Evolutionary conservation across 73 alveolate genomes (phyloP), one percentile per base, ranked within the genome.

Genomic region (Tetrahymena thermophila): DNA sequence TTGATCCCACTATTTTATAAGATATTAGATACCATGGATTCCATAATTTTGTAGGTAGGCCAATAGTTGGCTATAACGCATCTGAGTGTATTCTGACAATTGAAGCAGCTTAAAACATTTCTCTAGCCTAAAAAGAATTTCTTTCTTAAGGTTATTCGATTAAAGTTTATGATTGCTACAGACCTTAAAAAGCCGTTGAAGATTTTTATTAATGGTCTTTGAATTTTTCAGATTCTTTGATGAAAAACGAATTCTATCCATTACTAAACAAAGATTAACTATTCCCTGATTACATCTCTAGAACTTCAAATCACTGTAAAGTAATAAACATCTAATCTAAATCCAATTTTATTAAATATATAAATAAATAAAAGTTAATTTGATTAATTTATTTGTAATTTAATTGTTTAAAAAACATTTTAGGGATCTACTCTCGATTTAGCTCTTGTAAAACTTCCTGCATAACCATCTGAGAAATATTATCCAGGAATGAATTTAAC

Each of bases 111-210:
- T 3, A 56, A 35, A 35, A 93, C 17, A 37, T 95, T 56, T 34
- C 93, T n/a, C 35, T 7, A 2, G 94, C 89, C 58, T 35, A 95
- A 84, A 14, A 37, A 94, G 55, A 14, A 31, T 94, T 94, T 13
- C 35, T 95, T 34, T 21, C 31, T 17, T 1, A 43, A 11, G 96
- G 96, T 31, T 95, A 94, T 94, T 55, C 94, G 38, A 43, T 95
- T 17, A 95, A 95, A 50, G 96, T 95, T 93, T 95, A 94, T 93
- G 97, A 95, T 93, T 95, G 97, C 43, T 95, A 95, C 84, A 40
- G 97, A 17, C 97, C 97, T 19, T 57, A 95, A 94, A 95, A 94
- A 35, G 96, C 97, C 11, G 97, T 95, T 40, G 97, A 95, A 56
- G 96, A 95, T 56, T 94, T 95, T 35, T 94, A 94, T 94, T n/a